These are phyloP conservation scores for Helianthus annuus DNA, from an alignment of 129 eudicot genomes.

Conservation along the genomic window DNA sequence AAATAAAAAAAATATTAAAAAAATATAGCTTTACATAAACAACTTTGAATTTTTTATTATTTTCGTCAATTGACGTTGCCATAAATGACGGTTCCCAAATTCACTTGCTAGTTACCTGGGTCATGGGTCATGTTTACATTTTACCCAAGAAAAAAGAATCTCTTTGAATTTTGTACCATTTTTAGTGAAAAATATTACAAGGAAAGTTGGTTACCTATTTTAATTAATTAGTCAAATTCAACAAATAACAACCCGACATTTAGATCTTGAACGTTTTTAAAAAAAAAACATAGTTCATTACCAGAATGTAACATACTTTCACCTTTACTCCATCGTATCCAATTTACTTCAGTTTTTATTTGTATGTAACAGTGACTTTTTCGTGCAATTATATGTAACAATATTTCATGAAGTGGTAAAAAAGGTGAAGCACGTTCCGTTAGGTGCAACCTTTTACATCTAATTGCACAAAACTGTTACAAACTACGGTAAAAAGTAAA, in stretches of 20 bases:
- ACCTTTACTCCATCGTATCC: background rate
- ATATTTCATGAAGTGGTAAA: background rate
- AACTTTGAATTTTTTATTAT: background rate
- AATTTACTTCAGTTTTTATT: background rate
- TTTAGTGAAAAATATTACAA: background rate
- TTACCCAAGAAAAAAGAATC: background rate
- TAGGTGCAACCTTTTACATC: background rate
- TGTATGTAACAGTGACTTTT: conserved; percentile 1
- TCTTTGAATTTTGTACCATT: background rate
- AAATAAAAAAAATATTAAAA: background rate
- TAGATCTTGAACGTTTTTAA: background rate
- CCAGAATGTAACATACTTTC: background rate
- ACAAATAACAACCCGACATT: background rate
- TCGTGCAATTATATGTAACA: background rate
- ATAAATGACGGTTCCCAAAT: background rate
- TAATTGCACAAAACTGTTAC: background rate
- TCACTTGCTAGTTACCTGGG: conserved; percentile 2
- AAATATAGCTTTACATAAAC: background rate
- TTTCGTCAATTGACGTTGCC: background rate
- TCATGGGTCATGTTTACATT: background rate
- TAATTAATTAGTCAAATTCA: background rate
- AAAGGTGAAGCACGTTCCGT: background rate
- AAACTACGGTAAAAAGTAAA: background rate
- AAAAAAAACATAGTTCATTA: background rate
- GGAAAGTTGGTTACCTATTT: background rate